Evolutionary conservation across 2,329 filamentous ascomycete genomes (phyloP), one percentile per base, ranked within the genome.

Genomic region (Periglandula ipomoeae): DNA sequence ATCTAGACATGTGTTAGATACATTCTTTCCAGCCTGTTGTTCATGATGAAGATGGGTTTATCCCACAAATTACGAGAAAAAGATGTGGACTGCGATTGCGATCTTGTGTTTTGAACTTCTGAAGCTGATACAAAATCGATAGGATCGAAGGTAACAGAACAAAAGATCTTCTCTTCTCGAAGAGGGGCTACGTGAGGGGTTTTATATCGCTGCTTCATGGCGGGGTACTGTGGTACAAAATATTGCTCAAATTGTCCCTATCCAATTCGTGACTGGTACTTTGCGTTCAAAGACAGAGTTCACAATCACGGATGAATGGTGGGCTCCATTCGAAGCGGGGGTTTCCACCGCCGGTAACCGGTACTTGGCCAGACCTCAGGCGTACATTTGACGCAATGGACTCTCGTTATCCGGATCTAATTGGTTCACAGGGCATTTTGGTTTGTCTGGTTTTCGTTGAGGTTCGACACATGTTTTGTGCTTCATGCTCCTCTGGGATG

Each of bases 1-100:
- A 48, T 45, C 53, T 54, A 39, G 13, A 19, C 37, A 20, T 2
- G 24, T 38, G 40, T 52, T 50, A 55, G 53, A 48, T 46, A 35
- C 44, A 46, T 17, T 24, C 20, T 38, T 39, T 5, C 23, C 8
- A 22, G 9, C 22, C 22, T 30, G 27, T 17, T 22, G 19, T 44
- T n/a, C n/a, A 11, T 32, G 43, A 9, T n/a, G n/a, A 15, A 5
- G 6, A 11, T 5, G 23, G 43, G 5, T 15, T 30, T 15, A 22
- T 17, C 44, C 11, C 34, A 46, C 44, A 38, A 20, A 5, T 44
- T 22, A 45, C 17, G 19, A n/a, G 35, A 27, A 19, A 26, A 22
- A 15, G 20, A 5, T 15, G 5, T 17, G 20, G 26, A 32, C 9
- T 10, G 19, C 17, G 27, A 35, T 9, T 35, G 43, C 22, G 17